Conservation (phyloP, 2,329 filamentous ascomycete genomes). For the Nemania diffusa region DNA sequence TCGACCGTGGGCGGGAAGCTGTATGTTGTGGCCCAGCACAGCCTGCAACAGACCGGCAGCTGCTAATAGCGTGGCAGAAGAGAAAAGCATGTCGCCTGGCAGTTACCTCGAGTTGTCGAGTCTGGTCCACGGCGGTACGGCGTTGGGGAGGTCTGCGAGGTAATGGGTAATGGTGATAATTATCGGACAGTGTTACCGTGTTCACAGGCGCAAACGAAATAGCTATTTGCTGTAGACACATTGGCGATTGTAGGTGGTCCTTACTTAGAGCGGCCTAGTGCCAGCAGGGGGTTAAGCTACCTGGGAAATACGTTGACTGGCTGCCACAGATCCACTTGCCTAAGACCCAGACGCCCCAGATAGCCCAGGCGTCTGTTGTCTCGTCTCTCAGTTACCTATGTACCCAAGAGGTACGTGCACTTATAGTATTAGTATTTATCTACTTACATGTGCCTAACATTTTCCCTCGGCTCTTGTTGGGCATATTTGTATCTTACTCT, state of each 20-base stretch:
- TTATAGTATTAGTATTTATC: constrained; percentile 24
- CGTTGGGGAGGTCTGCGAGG: constrained; percentile 20
- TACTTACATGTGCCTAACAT: constrained; percentile 2
- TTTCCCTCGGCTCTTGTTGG: constrained; percentile 11
- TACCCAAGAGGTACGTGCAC: not conserved
- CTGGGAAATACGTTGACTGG: constrained; percentile 21
- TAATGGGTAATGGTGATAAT: constrained; percentile 6
- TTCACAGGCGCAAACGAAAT: constrained; percentile 18
- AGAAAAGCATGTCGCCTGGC: constrained; percentile 55
- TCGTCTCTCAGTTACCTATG: not conserved
- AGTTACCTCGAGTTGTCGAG: constrained; percentile 20
- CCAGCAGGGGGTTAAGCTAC: constrained; percentile 5
- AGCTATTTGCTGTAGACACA: constrained; percentile 37
- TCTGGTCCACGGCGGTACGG: constrained; percentile 27
- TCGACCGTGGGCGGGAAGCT: constrained; percentile 88
- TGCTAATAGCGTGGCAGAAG: constrained; percentile 58
- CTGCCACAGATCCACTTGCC: constrained; percentile 16
- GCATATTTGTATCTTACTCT: not conserved
- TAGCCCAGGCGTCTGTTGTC: too few species aligned
- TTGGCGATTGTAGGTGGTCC: constrained; percentile 35
- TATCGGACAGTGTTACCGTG: not conserved
- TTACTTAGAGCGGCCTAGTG: constrained; percentile 6
- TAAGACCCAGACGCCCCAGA: constrained; percentile 12
- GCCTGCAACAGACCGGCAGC: constrained; percentile 61
- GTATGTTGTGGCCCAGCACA: constrained; percentile 89